Conservation (phyloP, 2,329 filamentous ascomycete species). For the Aureobasidium melanogenum region DNA sequence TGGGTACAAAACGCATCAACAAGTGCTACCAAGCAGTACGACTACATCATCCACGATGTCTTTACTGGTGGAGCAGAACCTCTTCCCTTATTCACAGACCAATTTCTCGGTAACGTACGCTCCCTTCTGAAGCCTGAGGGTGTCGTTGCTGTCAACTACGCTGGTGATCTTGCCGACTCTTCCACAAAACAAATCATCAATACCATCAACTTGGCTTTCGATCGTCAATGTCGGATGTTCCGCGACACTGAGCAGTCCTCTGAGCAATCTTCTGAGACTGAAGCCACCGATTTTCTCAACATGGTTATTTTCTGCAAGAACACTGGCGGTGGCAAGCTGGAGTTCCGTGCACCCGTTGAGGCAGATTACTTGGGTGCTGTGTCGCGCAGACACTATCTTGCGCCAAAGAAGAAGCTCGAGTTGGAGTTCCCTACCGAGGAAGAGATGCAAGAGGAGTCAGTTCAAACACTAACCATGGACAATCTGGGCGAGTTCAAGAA, state of each 20-base stretch:
- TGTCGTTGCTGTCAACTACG: constrained; percentile 91
- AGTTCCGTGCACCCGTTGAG: constrained; percentile 57
- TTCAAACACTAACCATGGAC: constrained; percentile 49
- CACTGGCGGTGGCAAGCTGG: constrained; percentile 13
- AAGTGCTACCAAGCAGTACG: constrained; percentile 44
- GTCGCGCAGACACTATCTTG: constrained; percentile 59
- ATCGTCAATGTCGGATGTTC: constrained; percentile 75
- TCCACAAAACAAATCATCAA: constrained; percentile 69
- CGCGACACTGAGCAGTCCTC: constrained; percentile 55
- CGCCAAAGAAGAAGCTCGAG: constrained; percentile 63
- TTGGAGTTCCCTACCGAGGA: constrained; percentile 29
- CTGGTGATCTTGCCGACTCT: constrained; percentile 72
- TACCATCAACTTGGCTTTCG: constrained; percentile 75
- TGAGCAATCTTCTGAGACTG: neutral
- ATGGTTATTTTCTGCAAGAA: constrained; percentile 81
- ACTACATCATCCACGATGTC: constrained; percentile 96
- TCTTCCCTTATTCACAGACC: constrained; percentile 73
- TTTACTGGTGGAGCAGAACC: constrained; percentile 96
- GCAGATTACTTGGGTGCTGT: constrained; percentile 65
- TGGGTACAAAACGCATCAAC: constrained; percentile 42
- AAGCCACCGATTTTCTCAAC: constrained; percentile 70
- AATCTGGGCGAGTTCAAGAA: constrained; percentile 58
- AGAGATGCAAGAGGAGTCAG: constrained; percentile 27
- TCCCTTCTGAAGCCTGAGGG: constrained; percentile 67
- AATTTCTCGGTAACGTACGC: constrained; percentile 67